Evolutionary conservation across 192 early-diverging fungal genomes (phyloP), one percentile per base, ranked within the genome.

Genomic region (Rhizoclosmatium globosum): DNA sequence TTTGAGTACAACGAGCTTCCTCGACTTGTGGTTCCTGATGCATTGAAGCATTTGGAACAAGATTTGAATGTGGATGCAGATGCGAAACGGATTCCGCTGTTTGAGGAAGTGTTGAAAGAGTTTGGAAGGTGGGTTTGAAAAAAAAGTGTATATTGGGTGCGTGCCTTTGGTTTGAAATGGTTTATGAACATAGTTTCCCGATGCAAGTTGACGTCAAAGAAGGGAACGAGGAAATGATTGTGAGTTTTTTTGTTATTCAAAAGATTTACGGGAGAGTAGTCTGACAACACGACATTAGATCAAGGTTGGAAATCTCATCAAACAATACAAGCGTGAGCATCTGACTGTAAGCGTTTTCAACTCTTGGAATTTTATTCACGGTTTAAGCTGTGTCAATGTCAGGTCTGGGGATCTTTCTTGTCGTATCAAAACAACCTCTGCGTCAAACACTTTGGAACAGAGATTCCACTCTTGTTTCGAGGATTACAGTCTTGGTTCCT

Each of bases 161-260:
- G 19, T 76, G 9, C 21, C 38, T 57, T 1, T 17, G 17, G 39
- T 53, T 70, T 66, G 48, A 19, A 62, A 47, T 15, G 19, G 48
- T 71, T 42, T 71, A 0, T 31, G 31, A 13, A 53, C 50, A 53
- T 0, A 79, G 77, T 3, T 71, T 78, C 65, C 79, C 84, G 31
- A 88, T 88, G 83, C 82, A 83, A 57, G 79, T 88, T 21, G 87
- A 88, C 68, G 81, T 86, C 3, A 88, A 88, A 57, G 44, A 45
- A 23, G 87, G 85, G 2, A 45, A 80, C 9, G 68, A 81, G 43
- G 75, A 79, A 60, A 75, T 86, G 6, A 79, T 88, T 3, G 76
- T 68, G 1, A 0, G 9, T 0, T 39, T 73, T 73, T 21, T 67
- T 6, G 19, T 66, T 48, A 15, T n/a, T 31, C 31, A 47, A 77